A percentile compares a stretch with the other conserved stretches of the same genome.
Evolutionary conservation across 257 asterid genomes (phyloP).

Genomic region (Perilla frutescens): DNA sequence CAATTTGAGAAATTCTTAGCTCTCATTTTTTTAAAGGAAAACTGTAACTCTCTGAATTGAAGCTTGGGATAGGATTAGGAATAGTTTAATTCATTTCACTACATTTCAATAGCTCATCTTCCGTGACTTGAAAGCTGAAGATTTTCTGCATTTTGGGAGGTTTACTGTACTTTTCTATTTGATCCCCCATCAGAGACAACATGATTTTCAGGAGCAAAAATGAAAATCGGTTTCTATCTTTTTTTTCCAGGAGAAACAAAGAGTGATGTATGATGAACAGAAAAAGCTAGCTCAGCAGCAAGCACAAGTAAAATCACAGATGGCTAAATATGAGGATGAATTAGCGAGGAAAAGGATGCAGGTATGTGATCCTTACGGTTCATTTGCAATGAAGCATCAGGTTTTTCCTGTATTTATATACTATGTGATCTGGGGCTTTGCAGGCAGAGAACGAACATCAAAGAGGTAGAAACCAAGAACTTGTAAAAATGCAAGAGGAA

Average conservation of each 20-base stretch:
- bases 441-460: slow-evolving; percentile 95
- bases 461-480: slow-evolving; percentile 86
- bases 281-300: slow-evolving; percentile 85
- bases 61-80: neutral
- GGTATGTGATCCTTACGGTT: slow-evolving; percentile 47
- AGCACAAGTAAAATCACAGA: slow-evolving; percentile 84
- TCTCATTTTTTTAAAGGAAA: neutral
- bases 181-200: neutral
- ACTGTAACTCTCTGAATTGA: neutral
- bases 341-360: slow-evolving; percentile 96
- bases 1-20: neutral
- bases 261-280: slow-evolving; percentile 78
- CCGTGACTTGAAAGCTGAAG: neutral
- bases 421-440: slow-evolving; percentile 31
- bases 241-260: slow-evolving; percentile 76
- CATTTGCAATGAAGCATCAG: slow-evolving; percentile 12
- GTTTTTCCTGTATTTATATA: slow-evolving; percentile 5
- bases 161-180: neutral
- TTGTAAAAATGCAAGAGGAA: slow-evolving; percentile 95
- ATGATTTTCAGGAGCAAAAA: slow-evolving; percentile 6
- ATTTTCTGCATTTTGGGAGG: neutral
- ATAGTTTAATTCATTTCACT: neutral
- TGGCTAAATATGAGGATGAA: slow-evolving; percentile 90
- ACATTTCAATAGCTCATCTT: neutral
- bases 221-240: slow-evolving; percentile 24